Conservation (phyloP, 169 alveolate genomes). For the Ichthyophthirius multifiliis region DNA sequence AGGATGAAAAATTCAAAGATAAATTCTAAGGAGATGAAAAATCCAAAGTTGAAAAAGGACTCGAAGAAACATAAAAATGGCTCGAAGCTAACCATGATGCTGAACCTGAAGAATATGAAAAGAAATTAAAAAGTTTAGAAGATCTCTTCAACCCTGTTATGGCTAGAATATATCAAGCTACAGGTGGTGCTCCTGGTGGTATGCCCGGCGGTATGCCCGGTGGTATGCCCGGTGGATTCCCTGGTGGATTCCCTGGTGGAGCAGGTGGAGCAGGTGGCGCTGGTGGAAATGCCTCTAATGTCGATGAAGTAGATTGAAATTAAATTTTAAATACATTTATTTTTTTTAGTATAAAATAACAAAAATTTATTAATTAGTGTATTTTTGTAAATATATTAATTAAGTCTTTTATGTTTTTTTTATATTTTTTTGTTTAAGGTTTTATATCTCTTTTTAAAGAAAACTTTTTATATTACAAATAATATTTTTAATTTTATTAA, state of each 20-base stretch:
- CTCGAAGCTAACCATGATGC: slow-evolving; percentile 93
- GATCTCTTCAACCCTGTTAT: slow-evolving; percentile 93
- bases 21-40: slow-evolving; percentile 92
- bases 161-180: slow-evolving; percentile 90
- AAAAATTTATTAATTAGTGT: too few species aligned
- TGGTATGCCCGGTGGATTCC: neutral
- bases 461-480: too few species aligned
- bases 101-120: slow-evolving; percentile 92
- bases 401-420: too few species aligned
- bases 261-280: neutral
- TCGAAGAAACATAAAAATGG: slow-evolving; percentile 93
- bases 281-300: slow-evolving; percentile 6
- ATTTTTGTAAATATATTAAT: too few species aligned
- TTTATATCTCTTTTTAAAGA: too few species aligned
- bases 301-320: slow-evolving; percentile 27
- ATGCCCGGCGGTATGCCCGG: slow-evolving; percentile 45
- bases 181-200: slow-evolving; percentile 94
- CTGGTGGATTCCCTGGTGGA: slow-evolving; percentile 1
- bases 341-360: too few species aligned
- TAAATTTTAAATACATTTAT: too few species aligned
- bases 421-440: too few species aligned
- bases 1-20: slow-evolving; percentile 92
- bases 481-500: too few species aligned
- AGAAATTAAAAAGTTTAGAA: slow-evolving; percentile 95
- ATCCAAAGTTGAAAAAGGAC: slow-evolving; percentile 79